Evolutionary conservation across 2,329 filamentous ascomycete genomes (phyloP).

Genomic region (Aspergillus thermomutatus): DNA sequence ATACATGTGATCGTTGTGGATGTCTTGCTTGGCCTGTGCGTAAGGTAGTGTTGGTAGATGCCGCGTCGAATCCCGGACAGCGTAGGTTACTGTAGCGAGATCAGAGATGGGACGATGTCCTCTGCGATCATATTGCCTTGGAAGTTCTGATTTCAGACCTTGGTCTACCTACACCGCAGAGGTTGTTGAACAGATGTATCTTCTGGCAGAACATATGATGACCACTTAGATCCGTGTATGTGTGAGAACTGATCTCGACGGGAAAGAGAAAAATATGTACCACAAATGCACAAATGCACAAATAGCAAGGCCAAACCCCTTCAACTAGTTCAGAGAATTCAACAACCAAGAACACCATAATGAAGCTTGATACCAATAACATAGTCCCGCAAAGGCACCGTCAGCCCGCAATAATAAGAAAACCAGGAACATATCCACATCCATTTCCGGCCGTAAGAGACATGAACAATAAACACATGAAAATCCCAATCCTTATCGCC

Average conservation of each 20-base stretch:
- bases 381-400: background rate
- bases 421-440: background rate
- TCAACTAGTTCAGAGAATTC: background rate
- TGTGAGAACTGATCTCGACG: background rate
- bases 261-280: background rate
- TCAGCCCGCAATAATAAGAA: background rate
- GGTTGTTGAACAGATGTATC: background rate
- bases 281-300: no score
- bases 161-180: no score
- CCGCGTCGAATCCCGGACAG: background rate
- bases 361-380: background rate
- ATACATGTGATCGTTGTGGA: background rate
- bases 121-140: no score
- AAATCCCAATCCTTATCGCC: slow-evolving; percentile 24
- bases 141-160: no score
- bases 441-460: background rate
- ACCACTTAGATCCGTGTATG: background rate
- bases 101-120: no score
- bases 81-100: background rate
- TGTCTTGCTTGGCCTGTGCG: background rate
- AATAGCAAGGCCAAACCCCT: background rate
- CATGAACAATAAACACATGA: background rate
- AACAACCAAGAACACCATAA: background rate
- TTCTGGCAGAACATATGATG: background rate
- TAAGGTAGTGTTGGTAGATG: background rate